Percentiles rank a stretch among this genome's conserved stretches.
Evolutionary conservation across 441 rosid genomes (phyloP).

Genomic region (Lepidium campestre): DNA sequence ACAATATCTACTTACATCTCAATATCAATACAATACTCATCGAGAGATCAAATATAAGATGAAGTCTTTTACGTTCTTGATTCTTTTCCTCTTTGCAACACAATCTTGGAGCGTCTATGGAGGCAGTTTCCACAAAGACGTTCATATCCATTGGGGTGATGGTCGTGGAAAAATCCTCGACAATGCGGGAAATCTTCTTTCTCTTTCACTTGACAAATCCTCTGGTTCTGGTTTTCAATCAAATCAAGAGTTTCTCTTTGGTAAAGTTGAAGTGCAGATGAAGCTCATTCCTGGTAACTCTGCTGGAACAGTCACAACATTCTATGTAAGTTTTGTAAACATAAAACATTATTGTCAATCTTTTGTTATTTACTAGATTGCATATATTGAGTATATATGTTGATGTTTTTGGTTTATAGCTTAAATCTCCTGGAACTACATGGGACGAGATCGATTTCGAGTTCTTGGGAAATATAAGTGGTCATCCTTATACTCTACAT

Average conservation of each 20-base stretch:
- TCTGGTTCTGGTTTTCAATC: conserved; percentile 66
- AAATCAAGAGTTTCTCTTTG: conserved; percentile 38
- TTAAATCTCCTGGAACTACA: conserved; percentile 39
- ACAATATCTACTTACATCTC: not conserved
- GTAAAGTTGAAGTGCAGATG: conserved; percentile 46
- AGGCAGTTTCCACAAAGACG: conserved; percentile 30
- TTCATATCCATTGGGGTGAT: conserved; percentile 40
- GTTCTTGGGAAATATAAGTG: conserved; percentile 49
- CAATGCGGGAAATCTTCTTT: conserved; percentile 36
- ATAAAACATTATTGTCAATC: not conserved
- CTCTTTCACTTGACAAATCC: conserved; percentile 37
- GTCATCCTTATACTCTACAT: conserved; percentile 40
- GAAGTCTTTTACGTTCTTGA: not conserved
- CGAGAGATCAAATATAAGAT: not conserved
- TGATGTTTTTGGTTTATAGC: conserved; percentile 21
- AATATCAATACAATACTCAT: not conserved
- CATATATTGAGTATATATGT: not conserved
- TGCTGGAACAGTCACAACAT: conserved; percentile 64
- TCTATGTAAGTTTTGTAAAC: conserved; percentile 41
- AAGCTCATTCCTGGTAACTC: conserved; percentile 59
- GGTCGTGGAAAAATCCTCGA: conserved; percentile 34
- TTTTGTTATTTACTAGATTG: not conserved
- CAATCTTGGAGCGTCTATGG: conserved; percentile 16
- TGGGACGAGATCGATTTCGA: conserved; percentile 59
- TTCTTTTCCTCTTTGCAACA: not conserved